These are phyloP conservation scores for Kluyveromyces siamensis DNA, from an alignment of 805 yeast genomes.

Conservation along the genomic window DNA sequence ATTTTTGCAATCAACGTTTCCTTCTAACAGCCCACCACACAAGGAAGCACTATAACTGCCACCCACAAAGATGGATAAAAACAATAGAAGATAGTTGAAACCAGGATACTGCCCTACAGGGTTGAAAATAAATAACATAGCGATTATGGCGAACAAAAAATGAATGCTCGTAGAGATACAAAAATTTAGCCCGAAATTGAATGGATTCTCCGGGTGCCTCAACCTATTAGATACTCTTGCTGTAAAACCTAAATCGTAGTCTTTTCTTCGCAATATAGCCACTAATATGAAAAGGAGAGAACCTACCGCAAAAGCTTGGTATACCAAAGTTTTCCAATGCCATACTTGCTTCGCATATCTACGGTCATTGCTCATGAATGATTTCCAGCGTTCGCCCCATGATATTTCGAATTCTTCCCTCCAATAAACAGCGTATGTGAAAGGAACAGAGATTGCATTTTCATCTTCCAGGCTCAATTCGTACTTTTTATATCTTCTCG, in stretches of 20 bases:
- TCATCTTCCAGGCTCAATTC: slow-evolving; percentile 35
- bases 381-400: slow-evolving; percentile 65
- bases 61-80: slow-evolving; percentile 48
- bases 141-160: slow-evolving; percentile 52
- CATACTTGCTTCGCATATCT: too few species aligned
- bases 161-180: slow-evolving; percentile 71
- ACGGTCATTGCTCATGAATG: slow-evolving; percentile 49
- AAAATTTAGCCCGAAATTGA: slow-evolving; percentile 14
- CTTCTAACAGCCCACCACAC: slow-evolving; percentile 49
- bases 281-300: too few species aligned
- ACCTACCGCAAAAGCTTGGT: too few species aligned
- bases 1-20: slow-evolving; percentile 8
- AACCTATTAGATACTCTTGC: too few species aligned
- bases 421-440: slow-evolving; percentile 83
- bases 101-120: slow-evolving; percentile 53
- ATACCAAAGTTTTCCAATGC: too few species aligned
- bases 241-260: too few species aligned
- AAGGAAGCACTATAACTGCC: slow-evolving; percentile 75
- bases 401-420: slow-evolving; percentile 62
- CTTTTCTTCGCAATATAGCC: too few species aligned
- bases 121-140: slow-evolving; percentile 50
- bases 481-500: slow-evolving; percentile 48
- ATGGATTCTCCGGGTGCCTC: too few species aligned
- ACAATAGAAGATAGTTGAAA: slow-evolving; percentile 37
- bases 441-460: slow-evolving; percentile 47